A percentile compares a stretch with the other conserved stretches of the same genome.
Evolutionary conservation across 2,329 filamentous ascomycete genomes (phyloP).

Genomic region (Tolypocladium guangdongense): DNA sequence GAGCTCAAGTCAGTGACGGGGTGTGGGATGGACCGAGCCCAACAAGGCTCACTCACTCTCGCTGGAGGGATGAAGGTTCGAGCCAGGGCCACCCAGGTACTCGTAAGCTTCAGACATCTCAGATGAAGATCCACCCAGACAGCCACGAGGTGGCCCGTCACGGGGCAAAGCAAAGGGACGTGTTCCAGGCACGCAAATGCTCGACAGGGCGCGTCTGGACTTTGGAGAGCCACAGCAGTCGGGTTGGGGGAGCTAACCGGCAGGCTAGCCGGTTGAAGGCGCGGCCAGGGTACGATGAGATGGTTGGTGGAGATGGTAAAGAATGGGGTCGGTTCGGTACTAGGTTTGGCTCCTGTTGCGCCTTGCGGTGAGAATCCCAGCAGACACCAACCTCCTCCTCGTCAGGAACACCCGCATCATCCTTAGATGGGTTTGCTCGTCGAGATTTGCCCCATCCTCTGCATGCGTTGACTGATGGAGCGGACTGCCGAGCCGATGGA

Average conservation of each 20-base stretch:
- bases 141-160: background rate
- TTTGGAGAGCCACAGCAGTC: background rate
- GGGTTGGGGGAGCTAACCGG: background rate
- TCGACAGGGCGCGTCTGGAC: background rate
- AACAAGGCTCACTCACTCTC: background rate
- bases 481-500: background rate
- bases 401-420: background rate
- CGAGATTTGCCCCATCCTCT: background rate
- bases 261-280: background rate
- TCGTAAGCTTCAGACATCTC: slow-evolving; percentile 1
- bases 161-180: background rate
- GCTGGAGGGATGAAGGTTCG: background rate
- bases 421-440: background rate
- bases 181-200: background rate
- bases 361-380: background rate
- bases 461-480: background rate
- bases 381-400: background rate
- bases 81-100: background rate
- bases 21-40: background rate
- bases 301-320: background rate
- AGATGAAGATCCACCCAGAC: slow-evolving; percentile 1
- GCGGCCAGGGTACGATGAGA: background rate
- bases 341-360: background rate
- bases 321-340: background rate
- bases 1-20: background rate